Percentiles rank a stretch among this genome's conserved stretches.
Evolutionary conservation across 345 rosid species (phyloP).

Genomic region (Trapa incisa): DNA sequence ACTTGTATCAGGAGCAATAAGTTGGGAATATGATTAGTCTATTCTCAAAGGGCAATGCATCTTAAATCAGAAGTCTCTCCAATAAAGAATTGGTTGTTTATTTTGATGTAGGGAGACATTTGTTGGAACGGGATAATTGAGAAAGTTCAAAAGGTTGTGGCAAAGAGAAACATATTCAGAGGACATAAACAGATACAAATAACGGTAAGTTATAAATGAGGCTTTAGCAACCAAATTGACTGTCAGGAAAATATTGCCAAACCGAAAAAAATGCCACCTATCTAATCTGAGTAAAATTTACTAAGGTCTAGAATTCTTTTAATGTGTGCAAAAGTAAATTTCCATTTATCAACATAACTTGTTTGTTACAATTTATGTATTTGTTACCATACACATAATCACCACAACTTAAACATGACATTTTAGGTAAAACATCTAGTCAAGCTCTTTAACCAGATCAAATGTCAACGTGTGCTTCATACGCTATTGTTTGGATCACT

Average conservation of each 20-base stretch:
- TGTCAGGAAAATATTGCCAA: neutral
- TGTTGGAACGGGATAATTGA: no score
- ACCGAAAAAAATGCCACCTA: neutral
- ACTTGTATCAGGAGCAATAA: neutral
- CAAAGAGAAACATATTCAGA: neutral
- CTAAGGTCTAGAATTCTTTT: neutral
- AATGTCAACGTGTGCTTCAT: neutral
- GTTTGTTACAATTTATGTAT: neutral
- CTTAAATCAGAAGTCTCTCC: neutral
- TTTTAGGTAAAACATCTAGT: neutral
- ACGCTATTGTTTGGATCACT: neutral
- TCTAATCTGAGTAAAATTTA: neutral
- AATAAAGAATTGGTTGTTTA: neutral
- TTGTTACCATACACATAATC: neutral
- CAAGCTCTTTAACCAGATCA: neutral
- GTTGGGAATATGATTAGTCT: neutral
- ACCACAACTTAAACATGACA: neutral
- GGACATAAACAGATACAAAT: neutral
- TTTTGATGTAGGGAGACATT: neutral
- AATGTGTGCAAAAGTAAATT: neutral
- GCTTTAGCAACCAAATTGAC: neutral
- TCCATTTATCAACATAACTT: neutral
- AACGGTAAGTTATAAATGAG: neutral
- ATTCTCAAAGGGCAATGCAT: neutral
- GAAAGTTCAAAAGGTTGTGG: neutral